A percentile compares a stretch with the other conserved stretches of the same genome.
Conservation (phyloP, 169 alveolate genomes). For the Plasmodium gallinaceum region DNA sequence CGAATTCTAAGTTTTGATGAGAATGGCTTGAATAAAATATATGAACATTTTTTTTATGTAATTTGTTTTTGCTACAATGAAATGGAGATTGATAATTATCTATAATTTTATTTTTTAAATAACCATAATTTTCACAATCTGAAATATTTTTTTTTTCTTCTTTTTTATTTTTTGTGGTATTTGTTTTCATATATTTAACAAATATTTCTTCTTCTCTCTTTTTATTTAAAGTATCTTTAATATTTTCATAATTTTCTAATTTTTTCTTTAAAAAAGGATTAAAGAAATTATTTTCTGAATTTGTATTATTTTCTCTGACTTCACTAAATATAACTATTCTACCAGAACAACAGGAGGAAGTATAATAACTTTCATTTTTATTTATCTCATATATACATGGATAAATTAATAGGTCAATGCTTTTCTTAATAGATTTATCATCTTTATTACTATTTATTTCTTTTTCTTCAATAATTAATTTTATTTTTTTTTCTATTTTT, state of each 20-base stretch:
- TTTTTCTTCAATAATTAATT: slow-evolving; percentile 35
- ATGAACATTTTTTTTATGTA: slow-evolving; percentile 65
- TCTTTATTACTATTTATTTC: slow-evolving; percentile 10
- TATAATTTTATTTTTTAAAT: background rate
- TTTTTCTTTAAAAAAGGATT: slow-evolving; percentile 73
- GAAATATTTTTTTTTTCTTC: slow-evolving; percentile 20
- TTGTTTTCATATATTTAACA: slow-evolving; percentile 61
- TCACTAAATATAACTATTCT: slow-evolving; percentile 79
- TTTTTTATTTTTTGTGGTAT: slow-evolving; percentile 56
- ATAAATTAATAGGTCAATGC: slow-evolving; percentile 80
- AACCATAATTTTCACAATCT: background rate
- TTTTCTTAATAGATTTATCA: slow-evolving; percentile 84
- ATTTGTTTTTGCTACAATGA: slow-evolving; percentile 1
- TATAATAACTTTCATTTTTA: slow-evolving; percentile 77
- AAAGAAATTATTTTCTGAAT: background rate
- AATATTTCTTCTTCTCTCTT: slow-evolving; percentile 24
- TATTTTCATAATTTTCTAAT: slow-evolving; percentile 2
- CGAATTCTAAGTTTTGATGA: slow-evolving; percentile 45
- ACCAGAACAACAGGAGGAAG: slow-evolving; percentile 87
- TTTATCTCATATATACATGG: slow-evolving; percentile 80
- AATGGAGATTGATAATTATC: background rate
- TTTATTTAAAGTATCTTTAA: slow-evolving; percentile 29
- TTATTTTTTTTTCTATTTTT: slow-evolving; percentile 20
- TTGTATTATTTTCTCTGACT: background rate
- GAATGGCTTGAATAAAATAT: slow-evolving; percentile 46